Conservation (phyloP, 257 asterid species). For the Coffea eugenioides region DNA sequence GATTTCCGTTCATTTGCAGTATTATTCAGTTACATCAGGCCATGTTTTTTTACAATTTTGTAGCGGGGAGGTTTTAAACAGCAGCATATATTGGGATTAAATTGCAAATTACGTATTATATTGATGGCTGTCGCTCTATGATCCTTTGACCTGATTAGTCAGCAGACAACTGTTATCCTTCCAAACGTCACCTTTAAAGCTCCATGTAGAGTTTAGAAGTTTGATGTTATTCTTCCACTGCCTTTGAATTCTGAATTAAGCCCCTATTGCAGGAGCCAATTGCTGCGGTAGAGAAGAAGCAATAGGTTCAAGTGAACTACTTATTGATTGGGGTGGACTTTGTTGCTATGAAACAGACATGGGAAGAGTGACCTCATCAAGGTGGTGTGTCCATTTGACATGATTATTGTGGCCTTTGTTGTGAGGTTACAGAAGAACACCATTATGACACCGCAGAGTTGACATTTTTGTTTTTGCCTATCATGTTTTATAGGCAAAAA, state of each 20-base stretch:
- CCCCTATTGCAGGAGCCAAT: conserved; percentile 23
- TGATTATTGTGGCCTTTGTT: neutral
- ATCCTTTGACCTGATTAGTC: neutral
- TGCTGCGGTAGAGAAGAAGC: conserved; percentile 13
- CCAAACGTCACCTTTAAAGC: neutral
- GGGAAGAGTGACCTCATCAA: conserved; percentile 2
- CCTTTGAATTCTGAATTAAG: neutral
- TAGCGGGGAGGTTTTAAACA: neutral
- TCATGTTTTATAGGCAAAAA: neutral
- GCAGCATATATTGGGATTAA: neutral
- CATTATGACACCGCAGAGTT: neutral
- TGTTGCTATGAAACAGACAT: conserved; percentile 7
- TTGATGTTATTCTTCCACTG: neutral
- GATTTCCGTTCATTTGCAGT: neutral
- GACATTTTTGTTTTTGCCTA: neutral
- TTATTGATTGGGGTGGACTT: conserved; percentile 12
- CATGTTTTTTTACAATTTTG: neutral
- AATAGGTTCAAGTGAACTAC: conserved; percentile 11
- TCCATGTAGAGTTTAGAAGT: neutral
- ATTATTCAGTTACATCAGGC: neutral
- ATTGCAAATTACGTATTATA: neutral
- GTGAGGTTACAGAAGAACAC: neutral
- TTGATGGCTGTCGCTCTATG: neutral
- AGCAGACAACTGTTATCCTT: neutral
- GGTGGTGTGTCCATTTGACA: neutral